phyloP scores from a whole-genome alignment of 2,329 filamentous ascomycete genomes.

The Ophiostoma perfectum region DNA sequence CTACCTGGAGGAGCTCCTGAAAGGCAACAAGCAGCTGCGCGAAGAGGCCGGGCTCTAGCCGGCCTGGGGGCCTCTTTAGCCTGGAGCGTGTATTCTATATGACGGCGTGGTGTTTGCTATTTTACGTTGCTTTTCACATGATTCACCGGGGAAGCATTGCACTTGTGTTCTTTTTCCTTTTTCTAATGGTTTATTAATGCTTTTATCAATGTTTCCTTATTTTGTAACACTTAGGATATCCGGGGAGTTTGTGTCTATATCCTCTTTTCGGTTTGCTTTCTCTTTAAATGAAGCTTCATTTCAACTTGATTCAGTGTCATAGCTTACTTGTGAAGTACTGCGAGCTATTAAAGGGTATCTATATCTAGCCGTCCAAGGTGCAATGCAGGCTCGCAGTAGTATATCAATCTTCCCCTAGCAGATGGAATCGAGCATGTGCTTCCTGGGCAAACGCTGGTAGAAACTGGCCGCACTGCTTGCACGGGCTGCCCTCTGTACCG shows the following conservation, averaged over 20 bases:
- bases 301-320: background rate
- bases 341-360: no score
- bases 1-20: constrained; percentile 68
- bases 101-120: background rate
- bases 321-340: background rate
- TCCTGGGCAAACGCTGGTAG: constrained; percentile 31
- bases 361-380: no score
- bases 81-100: background rate
- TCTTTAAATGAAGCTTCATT: background rate
- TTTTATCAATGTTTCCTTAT: background rate
- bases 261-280: background rate
- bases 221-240: background rate
- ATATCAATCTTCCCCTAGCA: constrained; percentile 23
- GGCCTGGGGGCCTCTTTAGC: background rate
- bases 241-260: background rate
- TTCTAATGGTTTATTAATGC: background rate
- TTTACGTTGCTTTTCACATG: background rate
- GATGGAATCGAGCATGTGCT: constrained; percentile 32
- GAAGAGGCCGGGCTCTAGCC: background rate
- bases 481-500: constrained; percentile 21
- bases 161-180: background rate
- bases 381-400: no score
- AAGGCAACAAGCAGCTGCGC: constrained; percentile 58
- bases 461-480: constrained; percentile 29
- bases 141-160: background rate